Conservation (phyloP, 257 asterid genomes). For the Nicotiana otophora region DNA sequence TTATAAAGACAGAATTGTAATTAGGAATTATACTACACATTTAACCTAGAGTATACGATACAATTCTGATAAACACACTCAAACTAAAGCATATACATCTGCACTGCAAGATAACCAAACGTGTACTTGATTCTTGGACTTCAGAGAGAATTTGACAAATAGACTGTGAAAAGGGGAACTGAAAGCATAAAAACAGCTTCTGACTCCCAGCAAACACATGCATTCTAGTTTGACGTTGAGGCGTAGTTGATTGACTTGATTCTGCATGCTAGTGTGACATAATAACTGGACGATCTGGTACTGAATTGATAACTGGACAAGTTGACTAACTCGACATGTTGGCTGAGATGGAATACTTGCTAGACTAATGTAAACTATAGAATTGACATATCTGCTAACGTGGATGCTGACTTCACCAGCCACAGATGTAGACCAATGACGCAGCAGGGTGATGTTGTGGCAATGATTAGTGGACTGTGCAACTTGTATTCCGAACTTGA, state of each 20-base stretch:
- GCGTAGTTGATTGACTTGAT: background rate
- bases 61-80: background rate
- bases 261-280: background rate
- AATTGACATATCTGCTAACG: background rate
- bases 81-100: background rate
- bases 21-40: background rate
- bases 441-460: background rate
- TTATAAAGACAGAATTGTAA: background rate
- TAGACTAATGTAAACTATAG: background rate
- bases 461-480: background rate
- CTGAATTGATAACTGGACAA: background rate
- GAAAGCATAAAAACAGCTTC: background rate
- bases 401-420: background rate
- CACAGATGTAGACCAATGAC: background rate
- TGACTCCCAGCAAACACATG: background rate
- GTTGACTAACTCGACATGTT: background rate
- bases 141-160: background rate
- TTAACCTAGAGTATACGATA: background rate
- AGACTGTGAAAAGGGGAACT: background rate
- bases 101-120: background rate
- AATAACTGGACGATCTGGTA: background rate
- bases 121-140: background rate
- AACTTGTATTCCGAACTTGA: background rate
- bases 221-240: background rate
- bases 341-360: background rate